phyloP scores from a whole-genome alignment of 2,329 filamentous ascomycete species.

The Pestalotiopsis sp. region DNA sequence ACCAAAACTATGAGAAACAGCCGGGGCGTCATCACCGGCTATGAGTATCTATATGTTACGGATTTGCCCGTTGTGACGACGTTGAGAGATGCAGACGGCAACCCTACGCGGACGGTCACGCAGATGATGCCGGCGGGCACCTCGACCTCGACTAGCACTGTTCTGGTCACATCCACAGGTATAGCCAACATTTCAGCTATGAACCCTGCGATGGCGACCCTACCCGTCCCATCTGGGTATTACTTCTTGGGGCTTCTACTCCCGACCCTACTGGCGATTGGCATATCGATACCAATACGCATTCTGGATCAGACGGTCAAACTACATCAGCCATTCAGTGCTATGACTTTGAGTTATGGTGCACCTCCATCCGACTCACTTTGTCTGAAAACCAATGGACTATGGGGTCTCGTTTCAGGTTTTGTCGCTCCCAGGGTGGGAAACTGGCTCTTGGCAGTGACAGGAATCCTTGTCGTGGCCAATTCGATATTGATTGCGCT shows the following conservation, averaged over 20 bases:
- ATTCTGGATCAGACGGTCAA: slow-evolving; percentile 38
- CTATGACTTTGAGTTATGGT: slow-evolving; percentile 38
- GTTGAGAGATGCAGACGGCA: not conserved
- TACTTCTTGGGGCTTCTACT: slow-evolving; percentile 40
- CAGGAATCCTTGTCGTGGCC: slow-evolving; percentile 35
- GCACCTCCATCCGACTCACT: slow-evolving; percentile 43
- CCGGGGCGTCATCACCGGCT: not conserved
- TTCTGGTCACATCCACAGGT: slow-evolving; percentile 1
- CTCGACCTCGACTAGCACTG: slow-evolving; percentile 1
- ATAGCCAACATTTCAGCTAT: slow-evolving; percentile 1
- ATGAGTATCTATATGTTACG: not conserved
- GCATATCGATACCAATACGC: slow-evolving; percentile 37
- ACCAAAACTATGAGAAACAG: not conserved
- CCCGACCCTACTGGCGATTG: slow-evolving; percentile 36
- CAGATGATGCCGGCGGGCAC: slow-evolving; percentile 1
- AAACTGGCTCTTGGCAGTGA: slow-evolving; percentile 39
- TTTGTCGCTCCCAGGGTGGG: slow-evolving; percentile 35
- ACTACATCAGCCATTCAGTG: slow-evolving; percentile 44
- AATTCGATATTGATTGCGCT: slow-evolving; percentile 40
- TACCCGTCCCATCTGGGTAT: slow-evolving; percentile 27
- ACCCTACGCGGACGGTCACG: slow-evolving; percentile 5
- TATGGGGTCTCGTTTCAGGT: slow-evolving; percentile 37
- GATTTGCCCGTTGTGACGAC: slow-evolving; percentile 7
- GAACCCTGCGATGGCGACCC: not conserved
- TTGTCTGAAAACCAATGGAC: slow-evolving; percentile 42